Evolutionary conservation across 2,329 filamentous ascomycete species (phyloP).

Genomic region (Colletotrichum sidae): DNA sequence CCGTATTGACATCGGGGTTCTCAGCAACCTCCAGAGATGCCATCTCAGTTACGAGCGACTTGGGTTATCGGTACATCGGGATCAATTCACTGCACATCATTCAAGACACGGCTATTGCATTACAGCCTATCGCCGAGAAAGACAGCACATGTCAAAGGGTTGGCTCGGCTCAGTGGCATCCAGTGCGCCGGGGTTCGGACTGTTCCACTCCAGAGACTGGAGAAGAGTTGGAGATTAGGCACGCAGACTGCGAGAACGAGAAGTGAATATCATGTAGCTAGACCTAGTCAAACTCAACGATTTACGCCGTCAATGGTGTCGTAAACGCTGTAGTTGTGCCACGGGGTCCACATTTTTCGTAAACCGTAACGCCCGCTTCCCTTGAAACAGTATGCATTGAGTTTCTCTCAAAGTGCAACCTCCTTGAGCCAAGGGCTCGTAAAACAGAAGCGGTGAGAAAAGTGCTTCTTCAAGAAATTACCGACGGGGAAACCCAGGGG

Average conservation of each 20-base stretch:
- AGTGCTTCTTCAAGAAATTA: constrained; percentile 38
- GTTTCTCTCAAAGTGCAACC: no score
- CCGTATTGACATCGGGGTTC: background rate
- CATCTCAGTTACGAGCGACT: background rate
- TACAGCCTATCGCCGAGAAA: background rate
- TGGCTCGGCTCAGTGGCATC: background rate
- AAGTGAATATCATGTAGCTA: no score
- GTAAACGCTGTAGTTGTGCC: no score
- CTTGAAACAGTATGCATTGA: no score
- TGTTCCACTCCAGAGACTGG: no score
- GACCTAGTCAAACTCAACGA: no score
- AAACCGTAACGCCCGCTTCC: constrained; percentile 24
- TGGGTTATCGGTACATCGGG: constrained; percentile 9
- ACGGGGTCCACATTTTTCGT: no score
- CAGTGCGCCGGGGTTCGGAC: no score
- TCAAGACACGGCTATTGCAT: constrained; percentile 9
- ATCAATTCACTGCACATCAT: constrained; percentile 26
- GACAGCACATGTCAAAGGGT: background rate
- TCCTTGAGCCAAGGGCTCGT: no score
- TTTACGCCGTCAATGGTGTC: no score
- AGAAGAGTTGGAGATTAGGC: no score
- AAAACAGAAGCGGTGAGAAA: background rate
- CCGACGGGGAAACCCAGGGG: constrained; percentile 44
- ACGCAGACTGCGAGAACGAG: no score
- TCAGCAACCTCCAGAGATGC: background rate